Evolutionary conservation across 2,329 filamentous ascomycete genomes (phyloP), one percentile per base, ranked within the genome.

Genomic region (Scleromitrula shiraiana): DNA sequence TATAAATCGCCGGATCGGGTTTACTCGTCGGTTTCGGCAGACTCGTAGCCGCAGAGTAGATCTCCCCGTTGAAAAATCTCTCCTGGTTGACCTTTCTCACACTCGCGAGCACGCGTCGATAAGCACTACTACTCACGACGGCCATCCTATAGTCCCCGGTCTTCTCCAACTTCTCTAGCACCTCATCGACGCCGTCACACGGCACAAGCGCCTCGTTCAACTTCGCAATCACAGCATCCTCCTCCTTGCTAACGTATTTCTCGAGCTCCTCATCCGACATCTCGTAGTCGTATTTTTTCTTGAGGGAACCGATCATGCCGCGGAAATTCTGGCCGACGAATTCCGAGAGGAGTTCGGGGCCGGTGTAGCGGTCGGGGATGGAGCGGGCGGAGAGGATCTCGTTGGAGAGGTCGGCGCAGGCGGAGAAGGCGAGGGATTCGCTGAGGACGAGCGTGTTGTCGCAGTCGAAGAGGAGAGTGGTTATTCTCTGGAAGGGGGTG

Each of bases 271-370:
- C 80, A 17, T 74, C 66, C 22, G 68, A 59, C 68, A 95, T 78
- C 45, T 75, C 69, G 68, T 95, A 91, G 67, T 75, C 73, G 74
- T 87, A 82, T 67, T 85, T 83, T 66, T 80, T 71, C 68, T 89
- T 82, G 52, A 95, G 79, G 52, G 79, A 80, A 50, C 73, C 68
- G 70, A 95, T 82, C 87, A 95, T 95, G 68, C 88, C 87, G 58
- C 88, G 87, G 77, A 95, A 95, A 77, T 94, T 95, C 67, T 93
- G 85, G 60, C 90, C 89, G 59, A 95, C 88, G 62, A 94, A 95
- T 70, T 95, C 86, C 59, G 75, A 72, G 70, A 95, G 86, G 55
- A 95, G 82, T 51, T 80, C 75, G 40, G 82, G 78, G 62, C 85
- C 85, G 4, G 85, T 89, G 73, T 94, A 95, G 64, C 77, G 79